Conservation (phyloP, 306 rosid genomes). For the Carpinus fangiana region DNA sequence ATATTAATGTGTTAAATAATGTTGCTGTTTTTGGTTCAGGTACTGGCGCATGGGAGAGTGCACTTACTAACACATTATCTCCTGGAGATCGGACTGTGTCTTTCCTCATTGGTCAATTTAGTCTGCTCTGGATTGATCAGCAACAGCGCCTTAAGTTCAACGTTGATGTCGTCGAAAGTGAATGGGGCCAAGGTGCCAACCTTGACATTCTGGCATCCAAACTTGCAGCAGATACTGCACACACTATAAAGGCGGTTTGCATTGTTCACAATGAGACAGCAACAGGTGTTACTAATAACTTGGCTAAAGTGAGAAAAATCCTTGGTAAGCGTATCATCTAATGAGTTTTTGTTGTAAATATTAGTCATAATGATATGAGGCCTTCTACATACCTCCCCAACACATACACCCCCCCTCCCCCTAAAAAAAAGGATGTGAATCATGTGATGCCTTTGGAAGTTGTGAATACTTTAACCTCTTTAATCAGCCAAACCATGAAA, state of each 20-base stretch:
- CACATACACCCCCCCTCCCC: too few relatives aligned
- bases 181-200: conserved; percentile 95
- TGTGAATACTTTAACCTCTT: background rate
- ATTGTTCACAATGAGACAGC: conserved; percentile 98
- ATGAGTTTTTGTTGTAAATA: background rate
- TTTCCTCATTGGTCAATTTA: conserved; percentile 94
- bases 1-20: conserved; percentile 10
- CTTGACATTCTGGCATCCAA: conserved; percentile 85
- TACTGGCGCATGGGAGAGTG: conserved; percentile 99
- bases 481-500: conserved; percentile 1
- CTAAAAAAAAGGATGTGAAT: too few relatives aligned
- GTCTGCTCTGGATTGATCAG: conserved; percentile 99
- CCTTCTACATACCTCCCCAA: background rate
- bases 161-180: conserved; percentile 93
- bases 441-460: background rate
- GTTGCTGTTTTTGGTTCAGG: conserved; percentile 50
- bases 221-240: conserved; percentile 72
- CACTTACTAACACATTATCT: conserved; percentile 92
- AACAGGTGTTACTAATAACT: conserved; percentile 90
- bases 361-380: background rate
- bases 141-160: conserved; percentile 94
- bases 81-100: conserved; percentile 91
- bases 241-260: conserved; percentile 91
- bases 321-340: conserved; percentile 57
- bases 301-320: conserved; percentile 76